Base-by-base conservation (phyloP, 2,329 filamentous ascomycete genomes). In the Colletotrichum liriopes region DNA sequence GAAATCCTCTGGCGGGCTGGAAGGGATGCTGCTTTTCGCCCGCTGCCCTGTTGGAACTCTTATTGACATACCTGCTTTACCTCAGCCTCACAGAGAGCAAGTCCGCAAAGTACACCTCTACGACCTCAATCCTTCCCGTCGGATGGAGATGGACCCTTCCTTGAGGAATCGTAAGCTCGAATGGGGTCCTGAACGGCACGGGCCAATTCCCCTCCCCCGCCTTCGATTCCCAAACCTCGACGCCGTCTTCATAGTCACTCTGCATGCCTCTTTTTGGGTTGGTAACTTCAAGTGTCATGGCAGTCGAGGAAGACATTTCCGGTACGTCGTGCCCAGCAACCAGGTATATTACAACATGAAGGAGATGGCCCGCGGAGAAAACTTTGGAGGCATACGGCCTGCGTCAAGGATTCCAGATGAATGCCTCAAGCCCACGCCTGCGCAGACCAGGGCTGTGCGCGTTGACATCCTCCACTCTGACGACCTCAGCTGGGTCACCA, bases 171-270 rank as follows among this genome's bases (percentile, higher is more conserved):
- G 43, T 32, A 26, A 37, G 14, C 43, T n/a, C 32, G 8, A 5
- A 8, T 56, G 54, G 54, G 54, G 54, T 35, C 35, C 54, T 7
- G 54, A 39, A 16, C 54, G 35, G 5, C 12, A 16, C 7, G 43
- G 45, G 0, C 45, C 60, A 29, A n/a, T 39, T 18, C 59, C 60
- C 8, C 45, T 62, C n/a, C 60, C 60, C 14, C 14, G 14, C 8
- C 45, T 62, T 12, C 60, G 47, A 6, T 51, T 62, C 45, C 60
- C 60, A n/a, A 37, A 23, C n/a, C 60, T 62, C n/a, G 23, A 62
- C 16, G 11, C 43, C n/a, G 29, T 62, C 32, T 23, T 39, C 35
- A 26, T 62, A 9, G 60, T 62, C 16, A 51, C 60, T 4, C 60
- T 62, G 45, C 32, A 23, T 20, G 54, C 54, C 12, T 23, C 54